Conservation (phyloP, 139 green algal genomes). For the Eudorina sp. region DNA sequence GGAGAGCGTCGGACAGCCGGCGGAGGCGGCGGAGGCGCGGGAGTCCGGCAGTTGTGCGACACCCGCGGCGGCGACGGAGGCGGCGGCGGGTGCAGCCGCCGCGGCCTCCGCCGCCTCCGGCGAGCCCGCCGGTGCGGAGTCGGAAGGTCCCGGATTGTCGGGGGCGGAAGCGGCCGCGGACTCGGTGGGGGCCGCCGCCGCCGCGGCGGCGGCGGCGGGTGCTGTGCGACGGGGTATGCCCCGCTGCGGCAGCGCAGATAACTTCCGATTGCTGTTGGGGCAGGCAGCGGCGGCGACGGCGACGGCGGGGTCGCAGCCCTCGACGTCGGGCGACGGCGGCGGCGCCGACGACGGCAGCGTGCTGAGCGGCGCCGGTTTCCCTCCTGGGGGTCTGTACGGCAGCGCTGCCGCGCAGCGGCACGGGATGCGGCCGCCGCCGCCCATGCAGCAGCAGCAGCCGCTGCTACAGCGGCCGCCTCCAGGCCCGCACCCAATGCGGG, state of each 20-base stretch:
- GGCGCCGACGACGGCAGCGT: constrained; percentile 11
- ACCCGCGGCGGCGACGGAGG: background rate
- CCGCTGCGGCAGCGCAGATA: constrained; percentile 29
- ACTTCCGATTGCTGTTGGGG: constrained; percentile 22
- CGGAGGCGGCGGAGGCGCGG: background rate
- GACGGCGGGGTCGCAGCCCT: background rate
- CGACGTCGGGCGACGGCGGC: background rate
- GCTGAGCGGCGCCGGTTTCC: constrained; percentile 4
- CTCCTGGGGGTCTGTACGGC: too few relatives aligned
- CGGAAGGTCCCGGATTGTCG: background rate
- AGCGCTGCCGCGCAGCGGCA: background rate
- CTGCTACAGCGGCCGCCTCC: background rate
- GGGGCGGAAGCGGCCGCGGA: background rate
- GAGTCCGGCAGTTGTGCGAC: too few relatives aligned
- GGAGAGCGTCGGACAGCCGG: constrained; percentile 6
- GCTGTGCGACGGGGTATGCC: background rate
- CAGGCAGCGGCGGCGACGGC: constrained; percentile 35
- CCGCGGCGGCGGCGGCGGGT: background rate
- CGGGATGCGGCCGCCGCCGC: background rate
- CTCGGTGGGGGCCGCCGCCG: background rate
- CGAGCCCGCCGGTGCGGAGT: background rate
- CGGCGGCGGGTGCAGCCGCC: background rate
- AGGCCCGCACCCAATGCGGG: too few relatives aligned
- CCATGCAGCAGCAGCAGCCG: background rate
- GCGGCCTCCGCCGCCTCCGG: background rate